These are phyloP conservation scores for Elongisporangium anandrum DNA, from an alignment of 352 stramenopile species.

Conservation along the genomic window DNA sequence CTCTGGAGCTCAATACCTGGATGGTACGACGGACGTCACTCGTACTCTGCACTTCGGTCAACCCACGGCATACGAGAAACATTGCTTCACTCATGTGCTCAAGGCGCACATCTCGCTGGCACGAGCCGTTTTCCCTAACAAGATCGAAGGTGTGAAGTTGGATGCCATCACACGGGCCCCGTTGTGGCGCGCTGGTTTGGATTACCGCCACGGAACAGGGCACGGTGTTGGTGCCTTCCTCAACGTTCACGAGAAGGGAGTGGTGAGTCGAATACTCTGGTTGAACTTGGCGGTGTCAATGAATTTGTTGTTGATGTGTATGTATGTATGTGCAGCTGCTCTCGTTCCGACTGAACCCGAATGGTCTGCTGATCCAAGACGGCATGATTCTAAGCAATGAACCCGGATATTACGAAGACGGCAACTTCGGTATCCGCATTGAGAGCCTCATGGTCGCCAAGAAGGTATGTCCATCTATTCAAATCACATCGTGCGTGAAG, in stretches of 20 bases:
- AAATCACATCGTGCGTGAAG: too few relatives aligned
- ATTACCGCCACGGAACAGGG: conserved; percentile 98
- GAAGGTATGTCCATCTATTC: conserved; percentile 51
- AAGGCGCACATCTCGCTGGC: conserved; percentile 97
- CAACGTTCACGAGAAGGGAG: conserved; percentile 96
- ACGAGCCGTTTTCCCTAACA: conserved; percentile 79
- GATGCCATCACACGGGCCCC: conserved; percentile 95
- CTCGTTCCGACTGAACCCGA: conserved; percentile 84
- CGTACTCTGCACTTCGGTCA: conserved; percentile 97
- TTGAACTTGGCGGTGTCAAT: background rate
- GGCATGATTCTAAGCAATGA: conserved; percentile 99
- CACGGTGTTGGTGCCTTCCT: conserved; percentile 96
- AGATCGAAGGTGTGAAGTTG: conserved; percentile 93
- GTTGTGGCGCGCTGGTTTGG: conserved; percentile 93
- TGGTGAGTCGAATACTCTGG: conserved; percentile 27
- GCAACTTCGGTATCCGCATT: conserved; percentile 98
- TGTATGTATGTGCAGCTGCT: conserved; percentile 36
- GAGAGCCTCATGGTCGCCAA: conserved; percentile 97
- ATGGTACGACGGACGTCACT: conserved; percentile 99
- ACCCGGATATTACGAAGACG: conserved; percentile 98
- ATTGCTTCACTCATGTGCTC: conserved; percentile 96
- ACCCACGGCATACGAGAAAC: conserved; percentile 89
- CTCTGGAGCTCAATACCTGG: conserved; percentile 97
- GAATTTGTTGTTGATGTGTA: background rate
- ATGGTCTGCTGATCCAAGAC: conserved; percentile 75